Evolutionary conservation across 176 grass and related monocot genomes (phyloP).

Genomic region (Tillandsia leiboldiana): DNA sequence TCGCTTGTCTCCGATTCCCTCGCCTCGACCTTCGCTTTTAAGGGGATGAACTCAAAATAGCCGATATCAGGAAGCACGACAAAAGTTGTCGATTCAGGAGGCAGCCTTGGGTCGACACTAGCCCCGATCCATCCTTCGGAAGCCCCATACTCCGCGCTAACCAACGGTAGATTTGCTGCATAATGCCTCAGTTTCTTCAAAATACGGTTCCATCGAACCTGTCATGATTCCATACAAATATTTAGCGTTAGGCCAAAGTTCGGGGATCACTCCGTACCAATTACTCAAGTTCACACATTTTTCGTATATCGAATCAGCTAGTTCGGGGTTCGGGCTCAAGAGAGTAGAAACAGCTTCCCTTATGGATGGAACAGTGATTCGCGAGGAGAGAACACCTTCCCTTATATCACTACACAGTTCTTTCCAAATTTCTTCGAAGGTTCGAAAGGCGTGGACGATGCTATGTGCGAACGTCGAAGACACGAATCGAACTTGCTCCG

Average conservation of each 20-base stretch:
- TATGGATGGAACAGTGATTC: constrained; percentile 41
- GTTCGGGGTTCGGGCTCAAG: constrained; percentile 37
- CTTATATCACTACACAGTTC: constrained; percentile 76
- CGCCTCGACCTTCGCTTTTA: constrained; percentile 3
- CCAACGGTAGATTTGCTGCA: constrained; percentile 54
- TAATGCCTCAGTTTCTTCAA: constrained; percentile 78
- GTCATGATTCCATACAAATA: constrained; percentile 95
- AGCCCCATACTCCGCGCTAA: constrained; percentile 77
- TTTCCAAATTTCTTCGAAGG: constrained; percentile 66
- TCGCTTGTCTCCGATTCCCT: background rate
- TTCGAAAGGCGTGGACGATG: constrained; percentile 72
- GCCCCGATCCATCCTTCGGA: constrained; percentile 79
- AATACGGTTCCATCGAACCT: constrained; percentile 84
- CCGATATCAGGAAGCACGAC: constrained; percentile 76
- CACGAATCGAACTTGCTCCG: constrained; percentile 57
- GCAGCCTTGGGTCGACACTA: constrained; percentile 48
- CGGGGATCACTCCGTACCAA: constrained; percentile 89
- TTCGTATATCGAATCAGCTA: constrained; percentile 48
- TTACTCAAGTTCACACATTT: constrained; percentile 51
- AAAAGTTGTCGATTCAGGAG: constrained; percentile 56
- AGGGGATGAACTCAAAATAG: constrained; percentile 91
- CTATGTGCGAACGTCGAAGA: constrained; percentile 86
- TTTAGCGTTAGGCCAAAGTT: constrained; percentile 67
- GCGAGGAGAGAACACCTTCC: constrained; percentile 30
- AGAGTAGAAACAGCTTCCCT: constrained; percentile 47